phyloP scores from a whole-genome alignment of 768 basidiomycete species.

The Agaricus blazei region DNA sequence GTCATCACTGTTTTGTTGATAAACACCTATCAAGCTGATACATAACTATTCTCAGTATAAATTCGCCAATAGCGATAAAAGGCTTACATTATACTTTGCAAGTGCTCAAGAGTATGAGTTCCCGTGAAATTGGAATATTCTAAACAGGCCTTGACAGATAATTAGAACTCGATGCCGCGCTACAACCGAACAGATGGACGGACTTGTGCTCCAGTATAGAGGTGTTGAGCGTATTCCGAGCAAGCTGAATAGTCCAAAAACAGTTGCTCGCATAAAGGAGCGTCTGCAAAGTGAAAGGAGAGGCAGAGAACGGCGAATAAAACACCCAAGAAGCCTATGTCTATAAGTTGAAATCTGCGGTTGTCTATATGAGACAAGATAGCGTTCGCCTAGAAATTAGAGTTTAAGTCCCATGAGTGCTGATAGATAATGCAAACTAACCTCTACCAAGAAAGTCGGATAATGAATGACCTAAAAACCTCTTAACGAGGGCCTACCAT shows the following conservation, averaged over 20 bases:
- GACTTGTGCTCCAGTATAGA: conserved; percentile 22
- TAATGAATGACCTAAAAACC: conserved; percentile 16
- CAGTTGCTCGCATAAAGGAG: conserved; percentile 14
- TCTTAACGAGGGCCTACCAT: background rate
- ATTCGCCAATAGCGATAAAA: background rate
- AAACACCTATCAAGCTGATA: conserved; percentile 22
- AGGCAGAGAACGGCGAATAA: conserved; percentile 20
- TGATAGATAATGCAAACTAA: background rate
- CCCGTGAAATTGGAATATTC: conserved; percentile 20
- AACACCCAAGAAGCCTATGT: conserved; percentile 16
- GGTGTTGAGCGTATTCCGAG: conserved; percentile 15
- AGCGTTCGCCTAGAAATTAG: background rate
- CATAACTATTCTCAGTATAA: background rate
- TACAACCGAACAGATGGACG: background rate
- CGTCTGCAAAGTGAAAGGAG: conserved; percentile 19
- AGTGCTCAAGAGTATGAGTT: conserved; percentile 18
- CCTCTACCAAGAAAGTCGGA: conserved; percentile 19
- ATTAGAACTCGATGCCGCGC: background rate
- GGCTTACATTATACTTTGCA: conserved; percentile 21
- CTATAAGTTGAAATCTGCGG: conserved; percentile 2
- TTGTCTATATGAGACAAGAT: conserved; percentile 3
- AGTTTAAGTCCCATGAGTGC: too few species aligned
- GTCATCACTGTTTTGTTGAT: conserved; percentile 22
- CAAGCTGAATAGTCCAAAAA: conserved; percentile 13
- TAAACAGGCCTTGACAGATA: conserved; percentile 15